Percentiles rank a stretch among this genome's conserved stretches.
Conservation (phyloP, 2,329 filamentous ascomycete species). For the Plenodomus biglobosus region DNA sequence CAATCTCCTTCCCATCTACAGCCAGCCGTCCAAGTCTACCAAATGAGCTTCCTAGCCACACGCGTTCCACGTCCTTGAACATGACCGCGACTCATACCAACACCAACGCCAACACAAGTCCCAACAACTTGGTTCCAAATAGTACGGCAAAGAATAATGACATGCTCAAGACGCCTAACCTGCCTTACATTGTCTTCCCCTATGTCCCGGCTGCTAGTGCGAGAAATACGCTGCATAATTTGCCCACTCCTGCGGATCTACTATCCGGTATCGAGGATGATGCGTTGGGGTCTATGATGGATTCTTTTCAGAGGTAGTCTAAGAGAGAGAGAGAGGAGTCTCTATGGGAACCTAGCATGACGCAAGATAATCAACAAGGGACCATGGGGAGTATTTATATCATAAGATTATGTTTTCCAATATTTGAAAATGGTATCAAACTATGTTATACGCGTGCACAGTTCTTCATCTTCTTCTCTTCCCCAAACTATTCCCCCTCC, state of each 20-base stretch:
- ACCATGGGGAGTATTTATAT: too few relatives aligned
- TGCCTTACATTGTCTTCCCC: conserved; percentile 37
- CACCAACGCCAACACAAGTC: background rate
- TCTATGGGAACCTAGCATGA: too few relatives aligned
- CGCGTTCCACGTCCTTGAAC: background rate
- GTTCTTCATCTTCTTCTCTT: too few relatives aligned
- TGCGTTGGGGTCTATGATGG: conserved; percentile 1
- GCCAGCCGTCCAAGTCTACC: background rate
- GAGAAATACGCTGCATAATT: conserved; percentile 29
- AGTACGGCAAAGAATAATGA: background rate
- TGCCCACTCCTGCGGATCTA: conserved; percentile 38
- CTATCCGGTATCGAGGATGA: conserved; percentile 30
- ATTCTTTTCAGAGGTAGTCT: too few relatives aligned
- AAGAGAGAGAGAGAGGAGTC: background rate
- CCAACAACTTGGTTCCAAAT: background rate
- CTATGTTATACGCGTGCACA: too few relatives aligned
- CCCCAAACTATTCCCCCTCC: background rate
- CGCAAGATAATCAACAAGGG: too few relatives aligned
- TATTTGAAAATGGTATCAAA: too few relatives aligned
- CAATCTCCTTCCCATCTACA: background rate
- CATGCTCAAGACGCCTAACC: conserved; percentile 30
- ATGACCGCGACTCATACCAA: background rate
- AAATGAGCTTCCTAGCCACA: background rate
- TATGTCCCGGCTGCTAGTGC: conserved; percentile 33
- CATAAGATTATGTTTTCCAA: too few relatives aligned